Evolutionary conservation across 179 eudicot species (phyloP).

Genomic region (Heliamphora pulchella): DNA sequence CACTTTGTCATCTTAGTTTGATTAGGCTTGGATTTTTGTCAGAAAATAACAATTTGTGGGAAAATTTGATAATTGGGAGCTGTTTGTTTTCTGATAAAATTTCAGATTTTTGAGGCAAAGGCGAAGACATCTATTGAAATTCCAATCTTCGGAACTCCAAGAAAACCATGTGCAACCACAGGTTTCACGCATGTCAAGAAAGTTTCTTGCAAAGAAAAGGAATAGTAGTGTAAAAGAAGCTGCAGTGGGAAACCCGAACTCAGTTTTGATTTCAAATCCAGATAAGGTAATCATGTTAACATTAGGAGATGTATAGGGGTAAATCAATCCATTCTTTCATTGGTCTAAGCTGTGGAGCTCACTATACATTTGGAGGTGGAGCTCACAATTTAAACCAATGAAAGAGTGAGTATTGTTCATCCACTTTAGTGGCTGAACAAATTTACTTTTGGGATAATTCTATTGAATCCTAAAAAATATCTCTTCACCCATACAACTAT

Average conservation of each 20-base stretch:
- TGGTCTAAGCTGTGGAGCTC: too few species aligned
- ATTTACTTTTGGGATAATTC: too few species aligned
- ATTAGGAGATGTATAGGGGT: too few species aligned
- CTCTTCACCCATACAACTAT: too few species aligned
- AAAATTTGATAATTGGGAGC: background rate
- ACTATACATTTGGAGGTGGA: too few species aligned
- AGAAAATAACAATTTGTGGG: background rate
- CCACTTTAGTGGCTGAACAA: too few species aligned
- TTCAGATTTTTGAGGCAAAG: constrained; percentile 25
- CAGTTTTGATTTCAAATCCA: background rate
- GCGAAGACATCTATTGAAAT: constrained; percentile 10
- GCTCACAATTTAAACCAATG: too few species aligned
- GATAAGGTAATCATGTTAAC: background rate
- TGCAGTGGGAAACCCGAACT: background rate
- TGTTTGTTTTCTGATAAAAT: background rate
- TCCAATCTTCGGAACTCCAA: background rate
- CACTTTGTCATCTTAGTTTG: background rate
- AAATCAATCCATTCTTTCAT: too few species aligned
- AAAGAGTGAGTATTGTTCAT: too few species aligned
- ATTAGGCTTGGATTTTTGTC: background rate
- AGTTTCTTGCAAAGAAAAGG: background rate
- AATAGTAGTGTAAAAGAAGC: background rate
- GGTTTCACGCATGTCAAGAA: constrained; percentile 2
- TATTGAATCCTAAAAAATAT: too few species aligned
- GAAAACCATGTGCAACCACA: background rate